Evolutionary conservation across 164 flowering plant genomes (phyloP).

Genomic region (Hamamelis virginiana): DNA sequence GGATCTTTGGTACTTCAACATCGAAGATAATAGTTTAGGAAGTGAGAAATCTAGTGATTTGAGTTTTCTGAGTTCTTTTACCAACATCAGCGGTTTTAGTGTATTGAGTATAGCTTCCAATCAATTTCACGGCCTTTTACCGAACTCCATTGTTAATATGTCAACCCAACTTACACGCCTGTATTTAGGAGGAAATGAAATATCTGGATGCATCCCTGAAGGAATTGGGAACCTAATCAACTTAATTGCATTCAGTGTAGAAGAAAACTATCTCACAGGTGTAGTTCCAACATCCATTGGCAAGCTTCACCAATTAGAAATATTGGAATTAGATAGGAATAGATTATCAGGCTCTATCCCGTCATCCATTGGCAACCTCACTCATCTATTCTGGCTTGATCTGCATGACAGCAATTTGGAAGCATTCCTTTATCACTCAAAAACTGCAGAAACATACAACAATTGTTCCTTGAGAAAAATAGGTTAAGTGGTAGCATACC

Average conservation of each 20-base stretch:
- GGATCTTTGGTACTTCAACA: not conserved
- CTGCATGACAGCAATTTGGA: slow-evolving; percentile 17
- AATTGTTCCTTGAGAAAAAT: slow-evolving; percentile 16
- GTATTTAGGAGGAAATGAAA: slow-evolving; percentile 13
- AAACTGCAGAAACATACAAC: slow-evolving; percentile 8
- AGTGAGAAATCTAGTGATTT: slow-evolving; percentile 22
- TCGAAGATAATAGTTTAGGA: slow-evolving; percentile 15
- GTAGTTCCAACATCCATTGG: slow-evolving; percentile 28
- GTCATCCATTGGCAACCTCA: slow-evolving; percentile 25
- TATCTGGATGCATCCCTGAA: slow-evolving; percentile 35
- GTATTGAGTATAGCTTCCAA: slow-evolving; percentile 3
- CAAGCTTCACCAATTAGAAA: slow-evolving; percentile 21
- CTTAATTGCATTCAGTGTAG: slow-evolving; percentile 15
- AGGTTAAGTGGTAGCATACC: slow-evolving; percentile 20
- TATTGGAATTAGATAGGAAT: slow-evolving; percentile 10
- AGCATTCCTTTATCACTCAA: slow-evolving; percentile 20
- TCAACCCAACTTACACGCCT: slow-evolving; percentile 7
- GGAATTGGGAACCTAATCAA: slow-evolving; percentile 31
- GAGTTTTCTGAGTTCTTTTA: slow-evolving; percentile 23
- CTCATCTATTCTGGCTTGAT: not conserved
- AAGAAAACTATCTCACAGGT: slow-evolving; percentile 22
- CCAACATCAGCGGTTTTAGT: slow-evolving; percentile 15
- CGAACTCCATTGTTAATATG: slow-evolving; percentile 29
- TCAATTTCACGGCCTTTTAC: slow-evolving; percentile 28
- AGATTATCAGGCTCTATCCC: slow-evolving; percentile 26